Base-by-base conservation (phyloP, 2,329 filamentous ascomycete genomes). In the Paracamarosporium sp. region DNA sequence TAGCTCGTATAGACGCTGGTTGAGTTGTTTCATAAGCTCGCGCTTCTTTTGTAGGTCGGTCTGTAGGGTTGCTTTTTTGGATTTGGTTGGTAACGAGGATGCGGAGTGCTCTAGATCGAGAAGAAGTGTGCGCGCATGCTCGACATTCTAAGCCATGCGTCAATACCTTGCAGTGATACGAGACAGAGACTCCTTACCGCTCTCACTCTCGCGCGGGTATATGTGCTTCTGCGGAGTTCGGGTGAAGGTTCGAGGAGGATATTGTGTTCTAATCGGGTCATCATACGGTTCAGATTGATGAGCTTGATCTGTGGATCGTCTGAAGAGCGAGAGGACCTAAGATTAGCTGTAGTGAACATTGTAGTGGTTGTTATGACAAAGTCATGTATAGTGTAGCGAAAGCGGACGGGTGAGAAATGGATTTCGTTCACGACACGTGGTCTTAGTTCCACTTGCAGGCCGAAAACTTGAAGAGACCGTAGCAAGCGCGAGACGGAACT, bases 51-150 rank as follows among this genome's bases (percentile, higher is more conserved):
- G 82, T 30, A 94, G 79, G 60, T 90, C 87, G 22, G 80, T 76
- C 73, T 92, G 89, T 17, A 84, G 72, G 56, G 88, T 84, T 60
- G 86, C 81, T 65, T 86, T 85, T 57, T 84, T 85, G 1, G 72
- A 68, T 56, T 74, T 74, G n/a, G 71, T 70, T 15, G 71, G 60
- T 27, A 72, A 53, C n/a, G 76, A 79, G 13, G 85, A 76, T 5
- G 86, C 83, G 65, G 90, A 86, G 66, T 91, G 89, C 72, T 93
- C 91, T 40, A 92, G 83, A 57, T 84, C 87, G 20, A 89, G 84
- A 55, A 93, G 85, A 28, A 91, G 82, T 0, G 82, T 83, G 38
- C 88, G 86, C 20, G 91, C 90, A 72, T 90, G 86, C 64, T 90
- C 85, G 59, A 94, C 80, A 68, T 92, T 93, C 86, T 91, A 54